phyloP scores from a whole-genome alignment of 257 asterid species.

The Euphrasia confusa region DNA sequence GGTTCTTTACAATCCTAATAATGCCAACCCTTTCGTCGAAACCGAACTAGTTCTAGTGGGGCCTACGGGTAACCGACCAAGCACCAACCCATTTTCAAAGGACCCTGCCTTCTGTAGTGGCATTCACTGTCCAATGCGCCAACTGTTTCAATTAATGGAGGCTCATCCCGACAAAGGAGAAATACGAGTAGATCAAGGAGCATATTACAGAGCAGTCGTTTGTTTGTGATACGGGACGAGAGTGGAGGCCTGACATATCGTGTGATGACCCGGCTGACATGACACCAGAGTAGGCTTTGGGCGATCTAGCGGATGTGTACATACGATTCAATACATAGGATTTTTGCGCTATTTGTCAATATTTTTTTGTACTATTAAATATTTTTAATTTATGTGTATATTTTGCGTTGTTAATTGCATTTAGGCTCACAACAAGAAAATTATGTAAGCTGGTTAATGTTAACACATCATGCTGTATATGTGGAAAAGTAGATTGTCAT shows the following conservation, averaged over 20 bases:
- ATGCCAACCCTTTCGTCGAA: constrained; percentile 31
- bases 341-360: too few relatives aligned
- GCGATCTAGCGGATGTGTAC: too few relatives aligned
- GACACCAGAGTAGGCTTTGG: constrained; percentile 72
- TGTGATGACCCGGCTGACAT: constrained; percentile 76
- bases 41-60: constrained; percentile 20
- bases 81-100: constrained; percentile 35
- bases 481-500: constrained; percentile 20
- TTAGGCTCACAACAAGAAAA: too few relatives aligned
- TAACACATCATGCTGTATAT: not conserved
- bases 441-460: too few relatives aligned
- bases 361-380: too few relatives aligned
- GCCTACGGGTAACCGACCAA: constrained; percentile 22
- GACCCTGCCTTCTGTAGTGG: constrained; percentile 66
- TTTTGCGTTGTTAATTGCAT: too few relatives aligned
- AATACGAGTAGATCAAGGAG: constrained; percentile 77
- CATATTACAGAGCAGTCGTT: constrained; percentile 65
- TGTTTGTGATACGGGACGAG: constrained; percentile 56
- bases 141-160: constrained; percentile 87
- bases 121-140: constrained; percentile 74
- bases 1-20: constrained; percentile 58
- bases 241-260: constrained; percentile 64
- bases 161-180: constrained; percentile 63
- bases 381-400: too few relatives aligned
- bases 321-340: too few relatives aligned